Base-by-base conservation (phyloP, 169 alveolate species). In the Plasmodium cynomolgi region DNA sequence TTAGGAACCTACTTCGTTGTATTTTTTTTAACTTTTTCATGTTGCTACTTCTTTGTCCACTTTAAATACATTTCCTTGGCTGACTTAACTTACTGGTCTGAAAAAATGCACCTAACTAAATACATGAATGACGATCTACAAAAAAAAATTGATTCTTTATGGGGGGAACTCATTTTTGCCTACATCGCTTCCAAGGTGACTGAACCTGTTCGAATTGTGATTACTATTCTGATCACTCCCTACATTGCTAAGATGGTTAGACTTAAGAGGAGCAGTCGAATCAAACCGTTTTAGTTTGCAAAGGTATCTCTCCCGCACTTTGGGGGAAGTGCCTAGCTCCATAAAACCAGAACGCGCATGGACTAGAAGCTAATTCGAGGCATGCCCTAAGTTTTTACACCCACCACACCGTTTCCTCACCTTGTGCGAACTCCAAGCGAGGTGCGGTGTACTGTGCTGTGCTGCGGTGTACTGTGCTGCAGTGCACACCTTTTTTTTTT, bases 81-180 rank as follows among this genome's bases (percentile, higher is more conserved):
- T 13, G 94, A 88, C 23, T 20, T 88, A 62, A 88, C 73, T 7
- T 88, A 88, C 50, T 11, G 72, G 33, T 77, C 91, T 39, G 94
- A 88, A 88, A 88, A 88, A 80, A 88, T 74, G 81, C 94, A 88
- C 62, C 56, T 88, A 37, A 88, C 71, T 15, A 88, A 88, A 88
- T 88, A 88, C 31, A 80, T 88, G 15, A 73, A 58, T 88, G 94
- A 88, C 29, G 77, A 80, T 31, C 29, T 88, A 80, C 94, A 88
- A 47, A 88, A 88, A 80, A 88, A 88, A 80, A 88, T 88, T 34
- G 94, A 88, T 34, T 88, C 94, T 5, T n/a, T 88, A 13, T 88
- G 94, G 94, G 94, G 94, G 33, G 94, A 88, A 80, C 77, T 88
- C 8, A 33, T 88, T 39, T 88, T 88, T 80, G 94, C 94, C 3